These are phyloP conservation scores for Golubevia sp. DNA, from an alignment of 1,284 basidiomycete genomes.

Conservation along the genomic window DNA sequence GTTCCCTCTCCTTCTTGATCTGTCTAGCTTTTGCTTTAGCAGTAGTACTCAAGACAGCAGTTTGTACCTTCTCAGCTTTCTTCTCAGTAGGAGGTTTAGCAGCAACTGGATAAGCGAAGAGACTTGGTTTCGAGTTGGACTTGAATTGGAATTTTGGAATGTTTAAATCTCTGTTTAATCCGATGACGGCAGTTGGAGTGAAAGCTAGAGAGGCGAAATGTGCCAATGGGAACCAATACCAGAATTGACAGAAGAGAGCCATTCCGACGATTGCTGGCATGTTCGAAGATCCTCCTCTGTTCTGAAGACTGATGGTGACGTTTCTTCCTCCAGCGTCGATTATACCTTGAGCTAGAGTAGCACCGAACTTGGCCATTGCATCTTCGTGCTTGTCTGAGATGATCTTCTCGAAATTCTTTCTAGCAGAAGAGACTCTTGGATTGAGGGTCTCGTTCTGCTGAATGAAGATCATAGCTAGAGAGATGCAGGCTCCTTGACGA, in stretches of 20 bases:
- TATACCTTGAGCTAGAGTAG: constrained; percentile 53
- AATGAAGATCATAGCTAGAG: constrained; percentile 56
- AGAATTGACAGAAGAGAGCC: constrained; percentile 61
- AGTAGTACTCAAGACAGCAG: constrained; percentile 55
- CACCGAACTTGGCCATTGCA: constrained; percentile 61
- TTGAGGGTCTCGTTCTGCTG: constrained; percentile 59
- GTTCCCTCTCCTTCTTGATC: constrained; percentile 47
- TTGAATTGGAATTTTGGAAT: constrained; percentile 54
- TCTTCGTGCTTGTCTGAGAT: constrained; percentile 60
- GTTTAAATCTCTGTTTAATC: constrained; percentile 44
- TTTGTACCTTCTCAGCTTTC: constrained; percentile 59
- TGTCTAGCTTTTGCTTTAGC: constrained; percentile 56
- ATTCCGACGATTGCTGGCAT: constrained; percentile 60
- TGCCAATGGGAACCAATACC: constrained; percentile 62
- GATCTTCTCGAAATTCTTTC: constrained; percentile 55
- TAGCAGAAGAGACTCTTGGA: constrained; percentile 46
- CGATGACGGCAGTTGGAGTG: constrained; percentile 57
- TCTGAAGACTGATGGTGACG: constrained; percentile 56
- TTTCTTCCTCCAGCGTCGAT: constrained; percentile 60
- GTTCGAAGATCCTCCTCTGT: constrained; percentile 51
- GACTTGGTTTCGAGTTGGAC: constrained; percentile 48
- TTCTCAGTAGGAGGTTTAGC: constrained; percentile 51
- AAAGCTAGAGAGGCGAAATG: constrained; percentile 58
- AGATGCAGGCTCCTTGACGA: constrained; percentile 57
- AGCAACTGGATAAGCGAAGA: constrained; percentile 54